These are phyloP conservation scores for Epicoccum sorghinum DNA, from an alignment of 2,329 filamentous ascomycete genomes.

Conservation along the genomic window DNA sequence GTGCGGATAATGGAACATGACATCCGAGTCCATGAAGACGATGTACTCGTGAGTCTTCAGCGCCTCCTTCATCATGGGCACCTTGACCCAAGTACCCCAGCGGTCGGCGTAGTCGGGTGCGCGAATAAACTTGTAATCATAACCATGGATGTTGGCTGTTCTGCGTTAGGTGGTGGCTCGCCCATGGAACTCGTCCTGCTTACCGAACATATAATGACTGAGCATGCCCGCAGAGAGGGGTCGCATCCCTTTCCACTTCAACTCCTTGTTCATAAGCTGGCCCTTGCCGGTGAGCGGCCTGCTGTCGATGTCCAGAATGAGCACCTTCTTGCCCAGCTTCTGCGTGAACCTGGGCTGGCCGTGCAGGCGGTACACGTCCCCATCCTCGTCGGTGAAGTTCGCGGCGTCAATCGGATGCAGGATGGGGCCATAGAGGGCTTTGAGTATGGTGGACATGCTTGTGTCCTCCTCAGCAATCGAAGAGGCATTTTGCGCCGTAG, in stretches of 20 bases:
- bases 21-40: slow-evolving; percentile 59
- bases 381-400: slow-evolving; percentile 49
- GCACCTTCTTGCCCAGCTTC: slow-evolving; percentile 46
- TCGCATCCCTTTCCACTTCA: slow-evolving; percentile 48
- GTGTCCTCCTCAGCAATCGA: slow-evolving; percentile 35
- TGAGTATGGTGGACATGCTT: slow-evolving; percentile 46
- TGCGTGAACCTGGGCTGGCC: slow-evolving; percentile 42
- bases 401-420: slow-evolving; percentile 43
- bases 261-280: slow-evolving; percentile 44
- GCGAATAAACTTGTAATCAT: slow-evolving; percentile 57
- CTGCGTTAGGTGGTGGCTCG: slow-evolving; percentile 18
- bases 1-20: slow-evolving; percentile 55
- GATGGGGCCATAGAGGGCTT: slow-evolving; percentile 45
- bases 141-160: slow-evolving; percentile 55
- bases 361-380: slow-evolving; percentile 39
- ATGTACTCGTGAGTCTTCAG: slow-evolving; percentile 52
- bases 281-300: slow-evolving; percentile 42
- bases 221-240: slow-evolving; percentile 48
- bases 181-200: background rate
- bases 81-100: slow-evolving; percentile 57
- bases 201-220: slow-evolving; percentile 48
- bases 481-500: slow-evolving; percentile 33
- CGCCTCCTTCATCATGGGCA: slow-evolving; percentile 53
- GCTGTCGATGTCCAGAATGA: slow-evolving; percentile 48
- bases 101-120: slow-evolving; percentile 51